phyloP scores from a whole-genome alignment of 1,284 basidiomycete species.

The Malassezia sp. region DNA sequence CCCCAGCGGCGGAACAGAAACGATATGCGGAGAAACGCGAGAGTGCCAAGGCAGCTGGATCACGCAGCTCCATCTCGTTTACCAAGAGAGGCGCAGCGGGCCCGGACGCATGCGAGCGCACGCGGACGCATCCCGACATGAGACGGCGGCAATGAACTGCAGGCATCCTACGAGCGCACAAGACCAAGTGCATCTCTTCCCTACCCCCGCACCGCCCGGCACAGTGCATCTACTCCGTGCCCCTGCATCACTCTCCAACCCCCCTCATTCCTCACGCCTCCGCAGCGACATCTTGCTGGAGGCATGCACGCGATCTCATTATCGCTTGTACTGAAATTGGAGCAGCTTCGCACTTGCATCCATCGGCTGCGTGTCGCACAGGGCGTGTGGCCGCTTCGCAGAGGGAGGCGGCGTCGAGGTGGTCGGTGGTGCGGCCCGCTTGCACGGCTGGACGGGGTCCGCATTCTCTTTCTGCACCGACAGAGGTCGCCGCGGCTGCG shows the following conservation, averaged over 20 bases:
- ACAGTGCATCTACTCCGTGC: no score
- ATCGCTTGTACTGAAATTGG: slow-evolving; percentile 11
- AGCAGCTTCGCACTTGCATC: slow-evolving; percentile 11
- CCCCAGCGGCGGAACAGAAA: slow-evolving; percentile 4
- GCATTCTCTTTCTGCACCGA: no score
- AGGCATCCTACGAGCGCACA: no score
- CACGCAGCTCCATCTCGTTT: slow-evolving; percentile 8
- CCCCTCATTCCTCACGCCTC: no score
- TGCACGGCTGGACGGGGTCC: no score
- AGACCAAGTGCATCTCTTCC: no score
- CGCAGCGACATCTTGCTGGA: no score
- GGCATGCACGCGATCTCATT: no score
- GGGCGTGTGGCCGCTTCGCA: no score
- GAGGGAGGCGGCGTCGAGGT: neutral
- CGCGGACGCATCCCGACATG: neutral
- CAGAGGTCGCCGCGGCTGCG: neutral
- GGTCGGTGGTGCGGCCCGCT: neutral
- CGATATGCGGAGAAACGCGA: slow-evolving; percentile 1
- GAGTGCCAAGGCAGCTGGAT: neutral
- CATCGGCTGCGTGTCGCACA: neutral
- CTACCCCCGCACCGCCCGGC: no score
- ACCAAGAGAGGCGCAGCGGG: neutral
- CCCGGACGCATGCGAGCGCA: neutral
- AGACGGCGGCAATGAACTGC: neutral
- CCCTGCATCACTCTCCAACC: no score